Base-by-base conservation (phyloP, 2,329 filamentous ascomycete genomes). In the Penicillium rolfsii region DNA sequence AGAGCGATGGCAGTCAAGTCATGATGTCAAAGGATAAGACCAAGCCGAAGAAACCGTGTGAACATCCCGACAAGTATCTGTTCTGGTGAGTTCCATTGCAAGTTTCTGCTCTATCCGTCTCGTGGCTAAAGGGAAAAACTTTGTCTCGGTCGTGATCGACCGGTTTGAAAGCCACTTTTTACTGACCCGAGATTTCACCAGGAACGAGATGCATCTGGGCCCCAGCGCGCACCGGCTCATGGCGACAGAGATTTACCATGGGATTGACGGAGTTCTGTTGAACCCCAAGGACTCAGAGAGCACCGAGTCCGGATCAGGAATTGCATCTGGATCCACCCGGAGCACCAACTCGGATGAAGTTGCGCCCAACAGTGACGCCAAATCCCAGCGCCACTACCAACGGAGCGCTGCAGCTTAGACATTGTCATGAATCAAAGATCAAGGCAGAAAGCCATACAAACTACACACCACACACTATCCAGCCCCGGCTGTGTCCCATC, bases 191-290 rank as follows among this genome's bases (percentile, higher is more conserved):
- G 9, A 50, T 33, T 33, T 52, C 49, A 66, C 55, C 64, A 80
- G 78, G 77, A 73, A 79, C 65, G 71, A 77, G 24, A 76, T 80
- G 73, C 74, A 77, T 64, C 62, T 79, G 55, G 76, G 76, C 5
- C 71, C 75, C 26, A 71, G 68, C 24, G 75, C 74, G 26, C 75
- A 79, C 60, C 70, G 71, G 38, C 68, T 79, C 45, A 71, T 79
- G 71, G 76, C 73, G 36, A 65, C 64, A 45, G 75, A 76, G 46
- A 70, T 78, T 43, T 77, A 76, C 65, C 68, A 73, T 56, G 74
- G 72, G 33, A 75, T 78, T 62, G 68, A 74, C 52, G 70, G 69
- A 38, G 62, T 73, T 46, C 73, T 76, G 69, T 67, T 78, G 50
- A 67, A 67, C 12, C 36, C 33, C 9, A 52, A 41, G 8, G 22